A percentile compares a stretch with the other conserved stretches of the same genome.
Evolutionary conservation across 2,329 filamentous ascomycete species (phyloP).

Genomic region (Huntiella bhutanensis): DNA sequence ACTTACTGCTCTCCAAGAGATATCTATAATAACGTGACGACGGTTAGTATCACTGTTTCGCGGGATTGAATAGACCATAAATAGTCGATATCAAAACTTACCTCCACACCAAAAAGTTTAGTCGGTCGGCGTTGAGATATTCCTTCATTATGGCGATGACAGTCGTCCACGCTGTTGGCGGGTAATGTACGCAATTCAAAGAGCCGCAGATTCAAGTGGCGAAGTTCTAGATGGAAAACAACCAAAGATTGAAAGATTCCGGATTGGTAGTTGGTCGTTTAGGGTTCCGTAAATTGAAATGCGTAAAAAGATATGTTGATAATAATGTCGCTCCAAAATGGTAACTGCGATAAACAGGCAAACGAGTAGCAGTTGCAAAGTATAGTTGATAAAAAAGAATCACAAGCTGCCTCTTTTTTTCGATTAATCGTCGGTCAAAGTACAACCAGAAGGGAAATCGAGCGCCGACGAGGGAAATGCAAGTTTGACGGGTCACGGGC

Average conservation of each 20-base stretch:
- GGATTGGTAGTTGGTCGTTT: no score
- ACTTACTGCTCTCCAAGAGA: conserved; percentile 38
- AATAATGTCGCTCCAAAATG: no score
- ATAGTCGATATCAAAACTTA: conserved; percentile 23
- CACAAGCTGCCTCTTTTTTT: no score
- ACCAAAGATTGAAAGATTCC: background rate
- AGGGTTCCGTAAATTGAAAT: no score
- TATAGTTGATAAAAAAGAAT: no score
- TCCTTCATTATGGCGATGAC: conserved; percentile 32
- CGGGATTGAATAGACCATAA: background rate
- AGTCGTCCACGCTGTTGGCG: conserved; percentile 1
- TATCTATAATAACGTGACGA: conserved; percentile 24
- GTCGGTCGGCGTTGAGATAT: conserved; percentile 44
- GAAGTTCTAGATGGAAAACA: background rate
- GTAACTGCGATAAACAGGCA: no score
- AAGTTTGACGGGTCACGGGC: background rate
- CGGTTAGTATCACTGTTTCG: conserved; percentile 5
- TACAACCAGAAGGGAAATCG: no score
- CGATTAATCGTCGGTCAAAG: no score
- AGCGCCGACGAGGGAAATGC: no score
- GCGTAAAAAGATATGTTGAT: no score
- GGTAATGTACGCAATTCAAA: conserved; percentile 2
- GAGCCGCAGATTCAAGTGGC: no score
- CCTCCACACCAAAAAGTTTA: conserved; percentile 56
- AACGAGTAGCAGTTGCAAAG: no score